Evolutionary conservation across 2,329 filamentous ascomycete species (phyloP), one percentile per base, ranked within the genome.

Genomic region (Diaporthe aspalathi): DNA sequence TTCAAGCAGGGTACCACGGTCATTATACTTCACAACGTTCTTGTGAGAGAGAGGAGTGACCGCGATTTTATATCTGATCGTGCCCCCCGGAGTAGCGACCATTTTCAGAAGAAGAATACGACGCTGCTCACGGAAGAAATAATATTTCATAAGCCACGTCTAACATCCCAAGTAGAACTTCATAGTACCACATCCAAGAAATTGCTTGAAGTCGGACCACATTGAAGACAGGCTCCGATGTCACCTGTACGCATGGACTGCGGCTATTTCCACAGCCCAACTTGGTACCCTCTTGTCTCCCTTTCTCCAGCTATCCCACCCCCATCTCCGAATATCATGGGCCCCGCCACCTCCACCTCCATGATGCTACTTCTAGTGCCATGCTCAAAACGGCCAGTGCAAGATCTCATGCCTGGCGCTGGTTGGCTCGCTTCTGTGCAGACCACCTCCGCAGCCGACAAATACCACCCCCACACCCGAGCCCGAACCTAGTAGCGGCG

Each of bases 391-490:
- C 40, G 47, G 24, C 38, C 17, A 24, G 16, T n/a, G 27, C 32
- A 11, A 49, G 20, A 27, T 49, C 35, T 8, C 35, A 49, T 12
- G 12, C n/a, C n/a, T 6, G 35, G 47, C 56, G 9, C 29, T 70
- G 32, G 50, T 68, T 52, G 69, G 69, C 53, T 38, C 63, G 69
- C 63, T 68, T 71, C 43, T 40, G 69, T 45, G 53, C 20, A 43
- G 8, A 62, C 63, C 69, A 71, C 69, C 69, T 62, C 69, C 69
- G 45, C 69, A 20, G 52, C 69, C 69, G 69, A 68, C 27, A n/a
- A 3, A 12, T 9, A 40, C 40, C 68, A 70, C 53, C 69, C 69
- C 69, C 69, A 68, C 69, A 62, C 7, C 62, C 69, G 45, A 45
- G 45, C 40, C 69, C 69, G 60, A 53, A 14, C 24, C 14, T 9